A percentile compares a stretch with the other conserved stretches of the same genome.
Conservation (phyloP, 1,284 basidiomycete genomes). For the Stereum hirsutum region DNA sequence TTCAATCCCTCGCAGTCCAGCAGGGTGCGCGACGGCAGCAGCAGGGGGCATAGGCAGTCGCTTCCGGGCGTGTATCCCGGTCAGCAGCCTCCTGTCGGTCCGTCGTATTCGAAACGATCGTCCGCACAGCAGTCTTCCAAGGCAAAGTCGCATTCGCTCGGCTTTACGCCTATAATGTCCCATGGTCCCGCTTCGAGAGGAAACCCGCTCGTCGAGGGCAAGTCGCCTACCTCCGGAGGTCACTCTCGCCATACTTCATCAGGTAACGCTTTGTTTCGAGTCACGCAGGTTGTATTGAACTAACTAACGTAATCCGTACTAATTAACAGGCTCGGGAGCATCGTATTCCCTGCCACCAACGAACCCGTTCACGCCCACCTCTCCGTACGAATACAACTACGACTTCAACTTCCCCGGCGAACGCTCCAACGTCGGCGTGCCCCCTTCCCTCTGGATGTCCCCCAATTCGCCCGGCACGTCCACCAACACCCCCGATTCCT, state of each 20-base stretch:
- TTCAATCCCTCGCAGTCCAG: constrained; percentile 1
- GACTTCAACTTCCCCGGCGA: constrained; percentile 30
- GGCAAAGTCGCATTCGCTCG: constrained; percentile 18
- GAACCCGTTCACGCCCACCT: constrained; percentile 7
- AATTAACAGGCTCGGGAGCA: constrained; percentile 7
- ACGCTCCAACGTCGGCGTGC: constrained; percentile 44
- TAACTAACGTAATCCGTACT: constrained; percentile 1
- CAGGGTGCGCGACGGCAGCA: background rate
- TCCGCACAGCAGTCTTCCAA: constrained; percentile 11
- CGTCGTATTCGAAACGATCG: background rate
- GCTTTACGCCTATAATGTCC: constrained; percentile 16
- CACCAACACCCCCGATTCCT: constrained; percentile 27
- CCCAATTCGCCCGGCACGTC: constrained; percentile 41
- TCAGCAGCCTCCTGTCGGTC: background rate
- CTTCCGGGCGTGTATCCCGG: background rate
- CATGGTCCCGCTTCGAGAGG: background rate
- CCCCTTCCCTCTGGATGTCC: constrained; percentile 78
- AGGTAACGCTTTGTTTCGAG: constrained; percentile 1
- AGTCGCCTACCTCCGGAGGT: background rate
- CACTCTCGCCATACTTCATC: constrained; percentile 8
- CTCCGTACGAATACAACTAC: constrained; percentile 7
- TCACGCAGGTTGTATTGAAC: background rate
- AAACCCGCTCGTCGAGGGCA: background rate
- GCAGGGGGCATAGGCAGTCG: constrained; percentile 3
- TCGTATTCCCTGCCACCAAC: constrained; percentile 10